Evolutionary conservation across 108 stramenopile genomes (phyloP).

Genomic region (Aurantiochytrium sp.): DNA sequence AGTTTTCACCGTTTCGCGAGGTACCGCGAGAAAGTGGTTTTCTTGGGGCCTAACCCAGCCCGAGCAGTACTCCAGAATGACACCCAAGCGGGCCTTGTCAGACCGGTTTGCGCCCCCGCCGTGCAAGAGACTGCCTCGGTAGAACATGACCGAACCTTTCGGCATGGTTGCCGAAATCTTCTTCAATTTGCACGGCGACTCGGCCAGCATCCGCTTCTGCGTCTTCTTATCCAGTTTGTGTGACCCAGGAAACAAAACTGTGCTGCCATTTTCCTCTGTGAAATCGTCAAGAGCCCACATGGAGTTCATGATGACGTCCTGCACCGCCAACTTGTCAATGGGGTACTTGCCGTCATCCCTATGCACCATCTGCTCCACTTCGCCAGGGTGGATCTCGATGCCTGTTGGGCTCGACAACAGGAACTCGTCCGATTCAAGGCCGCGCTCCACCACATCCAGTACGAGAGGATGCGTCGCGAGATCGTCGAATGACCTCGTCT

Average conservation of each 20-base stretch:
- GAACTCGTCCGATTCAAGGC: background rate
- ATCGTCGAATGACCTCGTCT: background rate
- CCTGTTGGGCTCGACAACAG: background rate
- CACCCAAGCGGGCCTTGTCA: background rate
- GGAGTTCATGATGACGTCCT: constrained; percentile 3
- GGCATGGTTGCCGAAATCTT: background rate
- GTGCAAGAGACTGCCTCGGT: background rate
- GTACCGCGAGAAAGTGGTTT: background rate
- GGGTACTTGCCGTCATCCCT: constrained; percentile 4
- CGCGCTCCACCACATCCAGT: background rate
- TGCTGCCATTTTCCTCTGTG: background rate
- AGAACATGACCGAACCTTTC: constrained; percentile 11
- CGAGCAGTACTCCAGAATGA: background rate
- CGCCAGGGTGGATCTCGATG: background rate
- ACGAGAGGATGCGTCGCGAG: background rate
- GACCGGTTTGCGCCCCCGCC: background rate
- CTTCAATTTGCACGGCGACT: background rate
- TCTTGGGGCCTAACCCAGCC: background rate
- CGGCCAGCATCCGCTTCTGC: background rate
- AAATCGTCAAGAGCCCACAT: constrained; percentile 11
- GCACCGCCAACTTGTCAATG: background rate
- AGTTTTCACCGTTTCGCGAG: background rate
- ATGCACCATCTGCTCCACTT: background rate
- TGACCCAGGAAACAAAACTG: background rate
- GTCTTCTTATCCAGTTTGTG: background rate